phyloP scores from a whole-genome alignment of 2,329 filamentous ascomycete genomes.

The Fusarium acutatum region DNA sequence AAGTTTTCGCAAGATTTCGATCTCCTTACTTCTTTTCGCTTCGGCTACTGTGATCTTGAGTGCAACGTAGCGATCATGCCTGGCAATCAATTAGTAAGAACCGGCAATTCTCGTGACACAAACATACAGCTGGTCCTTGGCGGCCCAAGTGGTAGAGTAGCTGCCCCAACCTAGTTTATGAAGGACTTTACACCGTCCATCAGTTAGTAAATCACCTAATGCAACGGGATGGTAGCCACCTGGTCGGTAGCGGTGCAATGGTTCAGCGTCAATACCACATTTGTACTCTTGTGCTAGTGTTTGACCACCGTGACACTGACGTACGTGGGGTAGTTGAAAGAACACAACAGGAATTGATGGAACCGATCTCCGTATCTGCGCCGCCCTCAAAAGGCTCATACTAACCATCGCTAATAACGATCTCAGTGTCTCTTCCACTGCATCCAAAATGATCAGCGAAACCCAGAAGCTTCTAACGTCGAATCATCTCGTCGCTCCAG shows the following conservation, averaged over 20 bases:
- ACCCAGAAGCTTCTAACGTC: background rate
- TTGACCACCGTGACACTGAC: background rate
- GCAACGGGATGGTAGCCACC: constrained; percentile 54
- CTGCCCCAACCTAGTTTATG: constrained; percentile 56
- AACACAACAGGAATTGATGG: background rate
- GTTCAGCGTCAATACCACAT: constrained; percentile 27
- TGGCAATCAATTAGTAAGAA: background rate
- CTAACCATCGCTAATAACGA: background rate
- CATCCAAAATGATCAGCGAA: background rate
- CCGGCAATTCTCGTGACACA: background rate
- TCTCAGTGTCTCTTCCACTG: fast-evolving
- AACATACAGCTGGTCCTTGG: constrained; percentile 41
- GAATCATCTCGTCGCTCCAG: background rate
- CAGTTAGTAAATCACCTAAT: constrained; percentile 49
- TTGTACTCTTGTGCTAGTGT: background rate
- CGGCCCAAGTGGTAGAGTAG: constrained; percentile 57
- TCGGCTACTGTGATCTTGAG: constrained; percentile 19
- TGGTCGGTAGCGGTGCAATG: constrained; percentile 3
- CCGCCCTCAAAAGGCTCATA: fast-evolving
- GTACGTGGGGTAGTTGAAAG: fast-evolving
- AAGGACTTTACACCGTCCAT: constrained; percentile 52
- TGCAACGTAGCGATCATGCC: constrained; percentile 17
- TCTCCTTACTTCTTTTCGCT: background rate
- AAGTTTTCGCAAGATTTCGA: background rate
- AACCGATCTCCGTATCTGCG: fast-evolving